A percentile compares a stretch with the other conserved stretches of the same genome.
Evolutionary conservation across 169 alveolate species (phyloP).

Genomic region (Fabrea salina): DNA sequence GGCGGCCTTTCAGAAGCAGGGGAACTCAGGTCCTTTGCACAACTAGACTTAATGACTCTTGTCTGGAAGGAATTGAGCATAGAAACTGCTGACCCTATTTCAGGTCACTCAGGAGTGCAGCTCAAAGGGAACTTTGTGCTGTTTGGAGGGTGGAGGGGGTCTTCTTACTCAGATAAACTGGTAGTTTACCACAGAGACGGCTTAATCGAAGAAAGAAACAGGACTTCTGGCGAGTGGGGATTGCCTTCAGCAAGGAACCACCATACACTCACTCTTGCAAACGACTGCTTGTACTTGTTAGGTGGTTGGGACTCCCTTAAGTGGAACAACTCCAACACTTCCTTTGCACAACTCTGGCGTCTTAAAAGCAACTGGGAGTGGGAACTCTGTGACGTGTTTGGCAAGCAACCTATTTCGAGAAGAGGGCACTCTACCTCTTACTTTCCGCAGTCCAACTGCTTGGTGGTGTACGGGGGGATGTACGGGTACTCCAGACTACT

Average conservation of each 20-base stretch:
- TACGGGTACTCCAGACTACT: background rate
- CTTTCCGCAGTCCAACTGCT: background rate
- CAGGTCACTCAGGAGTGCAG: conserved; percentile 17
- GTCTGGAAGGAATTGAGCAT: too few species aligned
- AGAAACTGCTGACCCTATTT: too few species aligned
- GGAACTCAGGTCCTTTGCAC: too few species aligned
- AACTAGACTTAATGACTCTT: too few species aligned
- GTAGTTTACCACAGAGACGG: too few species aligned
- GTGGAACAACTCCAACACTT: conserved; percentile 2
- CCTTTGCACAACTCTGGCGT: background rate
- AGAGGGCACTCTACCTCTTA: conserved; percentile 20
- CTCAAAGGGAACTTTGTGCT: background rate
- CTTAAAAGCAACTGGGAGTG: background rate
- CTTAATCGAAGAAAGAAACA: too few species aligned
- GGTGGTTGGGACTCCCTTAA: conserved; percentile 24
- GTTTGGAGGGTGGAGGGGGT: conserved; percentile 29
- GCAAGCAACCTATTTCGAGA: background rate
- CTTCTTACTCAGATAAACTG: too few species aligned
- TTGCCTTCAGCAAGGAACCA: background rate
- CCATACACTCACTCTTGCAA: background rate
- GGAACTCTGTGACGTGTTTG: conserved; percentile 20
- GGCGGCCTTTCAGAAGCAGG: too few species aligned
- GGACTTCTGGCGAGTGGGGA: background rate
- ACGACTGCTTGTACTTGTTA: background rate
- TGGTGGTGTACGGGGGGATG: conserved; percentile 16